Percentiles rank a stretch among this genome's conserved stretches.
Conservation (phyloP, 1,284 basidiomycete genomes). For the Melampsora americana region DNA sequence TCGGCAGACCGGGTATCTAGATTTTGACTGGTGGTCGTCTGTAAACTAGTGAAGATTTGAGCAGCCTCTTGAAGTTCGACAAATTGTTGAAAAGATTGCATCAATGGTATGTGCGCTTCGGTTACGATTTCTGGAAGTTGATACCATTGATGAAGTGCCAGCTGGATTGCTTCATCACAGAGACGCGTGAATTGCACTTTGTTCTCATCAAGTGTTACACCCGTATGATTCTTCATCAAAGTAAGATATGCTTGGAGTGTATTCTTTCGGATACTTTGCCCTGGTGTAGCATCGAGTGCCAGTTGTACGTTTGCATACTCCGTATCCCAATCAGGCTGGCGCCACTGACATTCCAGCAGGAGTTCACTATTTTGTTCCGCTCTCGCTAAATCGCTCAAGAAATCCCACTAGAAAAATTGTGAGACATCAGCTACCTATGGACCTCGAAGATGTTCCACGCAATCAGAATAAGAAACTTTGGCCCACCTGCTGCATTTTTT, state of each 20-base stretch:
- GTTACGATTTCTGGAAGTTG: constrained; percentile 80
- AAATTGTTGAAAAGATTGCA: constrained; percentile 98
- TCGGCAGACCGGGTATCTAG: constrained; percentile 92
- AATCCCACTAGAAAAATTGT: constrained; percentile 70
- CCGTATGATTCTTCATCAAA: constrained; percentile 62
- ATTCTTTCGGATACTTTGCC: constrained; percentile 87
- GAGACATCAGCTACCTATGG: not conserved
- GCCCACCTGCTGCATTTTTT: constrained; percentile 75
- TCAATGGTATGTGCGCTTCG: constrained; percentile 83
- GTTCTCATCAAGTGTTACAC: constrained; percentile 42
- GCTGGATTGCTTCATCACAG: constrained; percentile 93
- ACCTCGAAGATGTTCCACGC: not conserved
- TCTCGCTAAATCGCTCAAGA: constrained; percentile 85
- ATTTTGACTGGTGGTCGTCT: constrained; percentile 80
- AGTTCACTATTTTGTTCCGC: constrained; percentile 88
- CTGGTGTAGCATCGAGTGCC: constrained; percentile 70
- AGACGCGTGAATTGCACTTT: constrained; percentile 70
- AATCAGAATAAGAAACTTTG: not conserved
- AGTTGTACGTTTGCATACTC: constrained; percentile 77
- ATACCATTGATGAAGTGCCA: constrained; percentile 94
- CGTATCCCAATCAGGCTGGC: constrained; percentile 82
- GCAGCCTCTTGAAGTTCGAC: constrained; percentile 96
- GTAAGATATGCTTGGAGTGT: constrained; percentile 95
- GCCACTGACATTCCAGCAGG: constrained; percentile 91
- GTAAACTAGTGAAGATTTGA: constrained; percentile 80